Base-by-base conservation (phyloP, 75 land plant species). In the Sequoiadendron giganteum region DNA sequence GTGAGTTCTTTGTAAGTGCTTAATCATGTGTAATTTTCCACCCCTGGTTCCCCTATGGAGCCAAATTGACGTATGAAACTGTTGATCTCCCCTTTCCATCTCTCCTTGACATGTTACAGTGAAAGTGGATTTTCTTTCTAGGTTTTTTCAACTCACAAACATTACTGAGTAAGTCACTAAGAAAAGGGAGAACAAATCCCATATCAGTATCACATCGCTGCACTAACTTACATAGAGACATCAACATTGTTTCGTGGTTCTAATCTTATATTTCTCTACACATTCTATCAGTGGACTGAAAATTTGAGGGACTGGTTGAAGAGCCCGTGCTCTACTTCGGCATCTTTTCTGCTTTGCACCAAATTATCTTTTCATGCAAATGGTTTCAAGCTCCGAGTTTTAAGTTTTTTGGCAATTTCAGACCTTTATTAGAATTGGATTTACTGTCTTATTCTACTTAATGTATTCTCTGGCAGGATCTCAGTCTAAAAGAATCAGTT, bases 401-500 rank as follows among this genome's bases (percentile, higher is more conserved):
- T n/a, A n/a, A 39, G 82, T 40, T 40, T 40, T 79, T 4, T 34
- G 19, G 2, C 19, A 34, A 79, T 79, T 65, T 82, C 15, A 28
- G 15, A 3, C 2, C 54, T 81, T 79, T 42, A 42, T 82, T 28
- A 82, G 32, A 47, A 39, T 54, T 47, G 1, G 84, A 45, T 82
- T 10, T 82, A 54, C 34, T 47, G 32, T 45, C 52, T 82, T 42
- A 82, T 82, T 21, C 32, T 82, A 82, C 14, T 10, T 39, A 9
- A 47, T n/a, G 1, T 82, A 45, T 82, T 87, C 28, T 80, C 16
- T 87, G 25, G 55, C 91, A 91, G 90, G 90, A 42, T 61, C 85
- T 48, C 87, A 87, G 83, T 88, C 85, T 56, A 88, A 85, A 47
- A 89, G 92, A 70, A 89, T 87, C 89, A 91, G 90, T 86, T 42